These are phyloP conservation scores for Pythium dissimile DNA, from an alignment of 352 stramenopile genomes.

Conservation along the genomic window DNA sequence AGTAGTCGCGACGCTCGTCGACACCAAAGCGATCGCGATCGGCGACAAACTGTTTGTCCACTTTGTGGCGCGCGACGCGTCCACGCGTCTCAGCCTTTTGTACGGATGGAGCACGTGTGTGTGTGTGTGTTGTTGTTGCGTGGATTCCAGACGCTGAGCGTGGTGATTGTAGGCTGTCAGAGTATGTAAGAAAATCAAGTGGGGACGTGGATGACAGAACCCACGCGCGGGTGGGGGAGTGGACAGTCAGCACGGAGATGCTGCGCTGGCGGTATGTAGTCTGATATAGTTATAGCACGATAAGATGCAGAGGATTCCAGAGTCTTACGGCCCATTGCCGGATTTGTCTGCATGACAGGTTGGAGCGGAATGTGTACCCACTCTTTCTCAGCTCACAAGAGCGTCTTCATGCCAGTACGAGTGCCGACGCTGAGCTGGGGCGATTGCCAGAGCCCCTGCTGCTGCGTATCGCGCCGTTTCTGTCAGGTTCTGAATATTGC, in stretches of 20 bases:
- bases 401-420: not conserved
- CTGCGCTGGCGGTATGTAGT: constrained; percentile 22
- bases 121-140: not conserved
- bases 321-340: too few species aligned
- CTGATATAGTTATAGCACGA: not conserved
- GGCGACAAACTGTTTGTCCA: constrained; percentile 26
- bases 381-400: not conserved
- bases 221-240: constrained; percentile 12
- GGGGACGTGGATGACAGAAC: constrained; percentile 1
- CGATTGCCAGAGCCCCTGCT: constrained; percentile 21
- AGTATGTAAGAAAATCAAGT: too few species aligned
- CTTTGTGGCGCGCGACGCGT: constrained; percentile 6
- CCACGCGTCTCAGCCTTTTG: constrained; percentile 17
- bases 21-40: constrained; percentile 21
- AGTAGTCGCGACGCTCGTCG: not conserved
- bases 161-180: constrained; percentile 1
- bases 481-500: constrained; percentile 11
- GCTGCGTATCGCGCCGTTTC: constrained; percentile 15
- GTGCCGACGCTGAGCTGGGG: constrained; percentile 19
- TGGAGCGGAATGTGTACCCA: constrained; percentile 17
- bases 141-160: not conserved
- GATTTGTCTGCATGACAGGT: not conserved
- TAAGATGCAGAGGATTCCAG: not conserved
- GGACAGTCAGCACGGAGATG: constrained; percentile 17
- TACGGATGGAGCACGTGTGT: constrained; percentile 1